Evolutionary conservation across 768 basidiomycete species (phyloP), one percentile per base, ranked within the genome.

Genomic region (Psilocybe cubensis): DNA sequence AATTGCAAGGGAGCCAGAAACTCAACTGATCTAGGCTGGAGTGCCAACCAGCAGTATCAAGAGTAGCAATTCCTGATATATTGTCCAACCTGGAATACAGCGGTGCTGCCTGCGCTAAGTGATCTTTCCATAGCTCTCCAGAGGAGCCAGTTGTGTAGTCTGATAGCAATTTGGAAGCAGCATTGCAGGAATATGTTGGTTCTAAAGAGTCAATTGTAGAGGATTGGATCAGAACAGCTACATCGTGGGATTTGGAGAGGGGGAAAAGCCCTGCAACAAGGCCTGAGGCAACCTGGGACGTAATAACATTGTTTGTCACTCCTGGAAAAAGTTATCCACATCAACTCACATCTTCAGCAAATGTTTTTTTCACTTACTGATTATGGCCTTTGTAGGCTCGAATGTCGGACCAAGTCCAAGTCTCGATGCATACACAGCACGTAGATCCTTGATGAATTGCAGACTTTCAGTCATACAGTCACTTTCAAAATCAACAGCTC

Each of bases 241-340:
- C 58, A 4, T 58, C 55, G 24, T 61, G 56, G 25, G 70, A 63
- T 7, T 62, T 49, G 35, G 76, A 73, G 12, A 49, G 58, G 3
- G 82, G 80, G 65, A 82, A 82, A 9, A 83, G 67, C 2, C 81
- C 80, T 44, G 68, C 69, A 20, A 80, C 60, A 14, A 82, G 72
- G 1, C 77, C 79, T 17, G 77, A 77, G 17, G 81, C 79, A 1
- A 82, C 79, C 70, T 83, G 79, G 0, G 81, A 82, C 9, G 82
- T 82, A 25, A 83, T 80, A 17, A 73, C 74, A 48, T 83, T 83
- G 68, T 81, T 81, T 2, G 82, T 83, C 4, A 82, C 79, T 4
- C 80, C 79, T 80, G 49, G 5, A 29, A 12, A 17, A 2, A 10
- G 24, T 27, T 10, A 3, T 41, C 2, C 18, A 11, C 20, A 54